Evolutionary conservation across 2,329 filamentous ascomycete species (phyloP).

Genomic region (Monosporascus cannonballus): DNA sequence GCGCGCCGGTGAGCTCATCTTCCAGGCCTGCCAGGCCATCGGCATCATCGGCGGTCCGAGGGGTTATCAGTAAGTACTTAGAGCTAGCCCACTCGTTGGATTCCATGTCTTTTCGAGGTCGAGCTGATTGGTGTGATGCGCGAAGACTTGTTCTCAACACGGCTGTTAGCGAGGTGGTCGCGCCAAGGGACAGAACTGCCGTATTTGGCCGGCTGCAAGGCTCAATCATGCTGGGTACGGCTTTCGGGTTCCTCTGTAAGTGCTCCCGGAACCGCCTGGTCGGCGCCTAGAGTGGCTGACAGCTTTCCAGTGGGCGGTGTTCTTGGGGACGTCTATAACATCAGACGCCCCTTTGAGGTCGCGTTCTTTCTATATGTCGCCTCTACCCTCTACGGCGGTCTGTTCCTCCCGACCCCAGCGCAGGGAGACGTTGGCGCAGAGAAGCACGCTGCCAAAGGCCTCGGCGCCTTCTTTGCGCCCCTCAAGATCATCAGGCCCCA

Average conservation of each 20-base stretch:
- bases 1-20: slow-evolving; percentile 57
- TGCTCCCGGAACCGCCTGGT: neutral
- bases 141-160: slow-evolving; percentile 56
- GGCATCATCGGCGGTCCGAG: slow-evolving; percentile 63
- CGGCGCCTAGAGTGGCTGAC: neutral
- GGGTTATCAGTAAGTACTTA: slow-evolving; percentile 48
- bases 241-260: slow-evolving; percentile 54
- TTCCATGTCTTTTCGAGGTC: neutral
- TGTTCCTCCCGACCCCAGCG: slow-evolving; percentile 33
- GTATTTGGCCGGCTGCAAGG: slow-evolving; percentile 61
- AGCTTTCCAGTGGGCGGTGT: slow-evolving; percentile 48
- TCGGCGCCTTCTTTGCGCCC: slow-evolving; percentile 56
- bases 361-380: slow-evolving; percentile 52
- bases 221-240: slow-evolving; percentile 60
- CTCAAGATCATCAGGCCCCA: slow-evolving; percentile 56
- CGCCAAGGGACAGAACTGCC: slow-evolving; percentile 53
- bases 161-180: slow-evolving; percentile 59
- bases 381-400: slow-evolving; percentile 34
- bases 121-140: neutral
- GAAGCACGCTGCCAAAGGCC: slow-evolving; percentile 25
- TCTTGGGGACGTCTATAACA: slow-evolving; percentile 56
- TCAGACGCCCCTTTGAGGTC: slow-evolving; percentile 58
- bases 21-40: slow-evolving; percentile 62
- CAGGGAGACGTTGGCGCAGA: slow-evolving; percentile 8
- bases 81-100: neutral